Base-by-base conservation (phyloP, 1,284 basidiomycete genomes). In the Boletus mariae region DNA sequence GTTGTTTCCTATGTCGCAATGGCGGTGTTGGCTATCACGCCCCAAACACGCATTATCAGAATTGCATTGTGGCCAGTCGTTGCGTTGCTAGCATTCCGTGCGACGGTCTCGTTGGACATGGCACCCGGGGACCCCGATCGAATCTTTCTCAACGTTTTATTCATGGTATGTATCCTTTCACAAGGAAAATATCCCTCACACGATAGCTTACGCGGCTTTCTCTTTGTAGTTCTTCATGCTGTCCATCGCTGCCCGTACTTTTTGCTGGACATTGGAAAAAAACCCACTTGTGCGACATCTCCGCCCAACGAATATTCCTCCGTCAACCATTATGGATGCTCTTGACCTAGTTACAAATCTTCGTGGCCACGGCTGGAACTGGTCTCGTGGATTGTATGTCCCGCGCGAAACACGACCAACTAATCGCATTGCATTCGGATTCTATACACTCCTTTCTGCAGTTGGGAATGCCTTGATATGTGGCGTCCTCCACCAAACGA, bases 311-410 rank as follows among this genome's bases (percentile, higher is more conserved):
- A 52, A 49, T 17, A 38, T 41, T 1, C 31, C 28, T 4, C 49
- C 60, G 11, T 60, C 57, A 4, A 52, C 31, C 4, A 53, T 69
- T n/a, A 53, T 70, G 38, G 77, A 85, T 56, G 74, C 78, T 0
- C 59, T 75, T 23, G 79, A 84, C 53, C 71, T 85, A 17, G 59
- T 59, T 9, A 67, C 66, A 53, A 79, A 75, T 55, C 59, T 77
- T 7, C 79, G 82, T 10, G 82, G 82, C 3, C 58, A 72, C 31
- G 80, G 77, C 13, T 85, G 83, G 82, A 40, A 58, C 32, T 66
- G 64, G 62, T 52, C 57, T 15, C 57, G 65, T 17, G 68, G 73
- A 40, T 61, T 78, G 6, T 65, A 73, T 49, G 43, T 80, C 28
- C 75, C 80, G 1, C 60, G 55, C 9, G 75, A 79, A 58, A 74